Conservation (phyloP, 495 filamentous ascomycete genomes). For the Pyronema domesticum region DNA sequence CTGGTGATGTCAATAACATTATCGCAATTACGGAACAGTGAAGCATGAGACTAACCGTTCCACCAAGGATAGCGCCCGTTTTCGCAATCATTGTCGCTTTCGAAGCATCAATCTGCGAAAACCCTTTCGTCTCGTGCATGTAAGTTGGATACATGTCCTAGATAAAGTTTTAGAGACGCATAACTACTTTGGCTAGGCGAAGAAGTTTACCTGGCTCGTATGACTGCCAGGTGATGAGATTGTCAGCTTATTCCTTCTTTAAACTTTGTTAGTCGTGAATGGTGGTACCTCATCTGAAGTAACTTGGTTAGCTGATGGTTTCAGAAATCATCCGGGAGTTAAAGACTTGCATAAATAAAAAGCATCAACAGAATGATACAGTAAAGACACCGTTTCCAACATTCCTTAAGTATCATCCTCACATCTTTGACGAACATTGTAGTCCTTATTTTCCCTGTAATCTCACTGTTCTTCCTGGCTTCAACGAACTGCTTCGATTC, state of each 20-base stretch:
- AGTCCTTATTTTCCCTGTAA: slow-evolving; percentile 14
- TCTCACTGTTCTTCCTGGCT: slow-evolving; percentile 13
- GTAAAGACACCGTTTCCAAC: slow-evolving; percentile 58
- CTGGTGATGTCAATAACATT: too few species aligned
- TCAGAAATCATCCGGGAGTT: too few species aligned
- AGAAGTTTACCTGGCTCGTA: too few species aligned
- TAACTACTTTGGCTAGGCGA: too few species aligned
- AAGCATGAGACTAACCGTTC: slow-evolving; percentile 28
- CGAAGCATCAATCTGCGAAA: slow-evolving; percentile 31
- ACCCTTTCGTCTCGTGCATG: slow-evolving; percentile 47
- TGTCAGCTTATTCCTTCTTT: too few species aligned
- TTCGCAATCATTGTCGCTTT: slow-evolving; percentile 60
- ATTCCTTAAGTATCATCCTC: slow-evolving; percentile 41
- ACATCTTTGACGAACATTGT: slow-evolving; percentile 30
- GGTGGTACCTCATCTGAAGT: too few species aligned
- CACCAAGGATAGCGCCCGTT: slow-evolving; percentile 53
- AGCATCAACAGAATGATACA: slow-evolving; percentile 46
- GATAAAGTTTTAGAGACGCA: slow-evolving; percentile 33
- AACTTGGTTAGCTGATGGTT: too few species aligned
- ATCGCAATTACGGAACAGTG: too few species aligned
- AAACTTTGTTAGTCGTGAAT: too few species aligned
- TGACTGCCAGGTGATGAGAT: too few species aligned
- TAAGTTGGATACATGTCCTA: slow-evolving; percentile 68
- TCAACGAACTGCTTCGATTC: slow-evolving; percentile 56
- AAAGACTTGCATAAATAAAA: slow-evolving; percentile 8